Evolutionary conservation across 2,329 filamentous ascomycete genomes (phyloP).

Genomic region (Claviceps quebecensis): DNA sequence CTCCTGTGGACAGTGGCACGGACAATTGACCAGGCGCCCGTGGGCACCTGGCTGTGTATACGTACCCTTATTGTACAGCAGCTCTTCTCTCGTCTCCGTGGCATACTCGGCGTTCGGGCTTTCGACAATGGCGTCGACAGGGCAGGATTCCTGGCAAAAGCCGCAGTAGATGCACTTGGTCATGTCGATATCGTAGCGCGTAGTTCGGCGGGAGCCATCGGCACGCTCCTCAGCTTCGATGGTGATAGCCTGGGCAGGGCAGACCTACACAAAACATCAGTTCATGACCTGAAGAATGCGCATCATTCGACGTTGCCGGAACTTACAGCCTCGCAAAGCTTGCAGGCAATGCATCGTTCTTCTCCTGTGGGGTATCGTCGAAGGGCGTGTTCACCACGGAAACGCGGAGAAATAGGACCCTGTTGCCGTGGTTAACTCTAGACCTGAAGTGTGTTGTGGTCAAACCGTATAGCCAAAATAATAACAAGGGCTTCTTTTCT

Average conservation of each 20-base stretch:
- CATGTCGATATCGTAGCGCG: constrained; percentile 99
- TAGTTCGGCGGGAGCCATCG: constrained; percentile 88
- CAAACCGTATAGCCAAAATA: not conserved
- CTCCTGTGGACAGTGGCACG: not conserved
- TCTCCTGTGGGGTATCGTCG: constrained; percentile 94
- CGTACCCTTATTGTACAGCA: constrained; percentile 84
- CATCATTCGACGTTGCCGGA: not conserved
- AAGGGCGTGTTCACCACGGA: constrained; percentile 94
- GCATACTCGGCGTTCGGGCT: constrained; percentile 50
- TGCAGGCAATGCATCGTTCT: constrained; percentile 98
- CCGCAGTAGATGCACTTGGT: constrained; percentile 99
- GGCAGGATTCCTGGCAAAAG: constrained; percentile 97
- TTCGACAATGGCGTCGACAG: constrained; percentile 78
- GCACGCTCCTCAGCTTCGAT: constrained; percentile 98
- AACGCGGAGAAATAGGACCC: constrained; percentile 92
- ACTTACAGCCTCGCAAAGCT: constrained; percentile 81
- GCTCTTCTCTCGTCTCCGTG: constrained; percentile 67
- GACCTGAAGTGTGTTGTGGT: not conserved
- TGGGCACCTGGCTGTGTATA: constrained; percentile 2
- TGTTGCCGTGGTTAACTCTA: constrained; percentile 17
- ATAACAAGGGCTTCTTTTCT: constrained; percentile 12
- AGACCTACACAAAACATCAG: constrained; percentile 42
- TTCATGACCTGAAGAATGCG: not conserved
- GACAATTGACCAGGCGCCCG: too few species aligned
- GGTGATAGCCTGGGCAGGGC: constrained; percentile 94